Base-by-base conservation (phyloP, 257 asterid species). In the Cordia subcordata region DNA sequence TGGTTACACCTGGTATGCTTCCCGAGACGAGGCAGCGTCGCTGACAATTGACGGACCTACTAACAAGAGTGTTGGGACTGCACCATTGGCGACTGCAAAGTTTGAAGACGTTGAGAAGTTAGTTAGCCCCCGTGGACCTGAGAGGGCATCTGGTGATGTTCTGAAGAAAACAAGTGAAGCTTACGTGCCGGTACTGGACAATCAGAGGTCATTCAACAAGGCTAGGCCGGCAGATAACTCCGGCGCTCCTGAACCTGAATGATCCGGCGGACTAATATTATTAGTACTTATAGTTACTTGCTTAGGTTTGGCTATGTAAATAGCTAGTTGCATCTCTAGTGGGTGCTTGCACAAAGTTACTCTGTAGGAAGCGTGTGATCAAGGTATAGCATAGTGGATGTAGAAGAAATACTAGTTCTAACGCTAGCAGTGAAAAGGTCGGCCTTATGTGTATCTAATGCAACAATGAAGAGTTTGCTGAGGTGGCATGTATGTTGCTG, bases 1-100 rank as follows among this genome's bases (percentile, higher is more conserved):
- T 73, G 98, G 98, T 8, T 65, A 85, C 65, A 57, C 58, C 42
- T 88, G 96, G 96, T 88, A 75, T 65, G 86, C 96, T 18, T 85
- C 95, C 21, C 79, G 94, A 60, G 95, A 91, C 8, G 90, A 83
- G 63, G 87, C 75, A 49, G 77, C 98, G 42, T 18, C 79, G 10
- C 54, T 87, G 72, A 81, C 95, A 20, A 80, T 91, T 42, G 94
- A 77, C 42, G 88, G 71, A 42, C 77, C 96, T 35, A 82, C 85
- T 15, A 70, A 68, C 9, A 73, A 53, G 72, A 67, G 63, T 0
- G 86, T 74, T 11, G 90, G 90, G 5, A 69, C 81, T 2, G 85
- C 78, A 61, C 94, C 95, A 20, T 60, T 66, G 42, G 92, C 87
- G 12, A 81, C 97, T 49, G 82, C 88, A 60, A 82, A 86, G 79